Evolutionary conservation across 2,329 filamentous ascomycete genomes (phyloP), one percentile per base, ranked within the genome.

Genomic region (Fusarium sp.): DNA sequence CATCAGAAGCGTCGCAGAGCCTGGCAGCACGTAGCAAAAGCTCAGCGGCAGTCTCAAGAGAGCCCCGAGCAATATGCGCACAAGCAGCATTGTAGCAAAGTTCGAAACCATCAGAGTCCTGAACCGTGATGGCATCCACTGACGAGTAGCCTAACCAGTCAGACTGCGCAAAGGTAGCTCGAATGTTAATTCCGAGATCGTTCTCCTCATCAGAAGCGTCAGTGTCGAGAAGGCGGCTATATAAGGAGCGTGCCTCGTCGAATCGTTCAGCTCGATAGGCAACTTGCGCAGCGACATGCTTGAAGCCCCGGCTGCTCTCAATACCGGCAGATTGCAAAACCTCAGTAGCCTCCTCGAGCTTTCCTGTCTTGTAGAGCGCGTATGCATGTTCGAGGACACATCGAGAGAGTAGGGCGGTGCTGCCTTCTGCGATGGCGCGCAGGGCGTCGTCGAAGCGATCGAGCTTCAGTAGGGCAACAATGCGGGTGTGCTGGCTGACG

Each of bases 51-150:
- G 91, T 88, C 6, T 84, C 87, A 40, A 94, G 85, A 75, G 94
- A 91, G 9, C 91, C 92, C 56, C 90, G 87, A 16, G 93, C 92
- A 77, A 97, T 91, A 80, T 90, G 91, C 22, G 88, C 88, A 80
- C 94, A 96, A 10, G 93, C 94, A 27, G 91, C 89, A 81, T 97
- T 97, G 84, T 94, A 97, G 13, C 93, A 92, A 29, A 93, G 92
- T 84, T 97, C 94, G 76, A 97, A 97, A 2, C 92, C 90, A 71
- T 95, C 93, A 29, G 93, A 83, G 76, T 94, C 90, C 69, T 75
- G 74, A 25, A 91, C 90, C 68, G 88, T 85, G 8, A 84, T 83
- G 10, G 88, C 85, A 78, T 89, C 86, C 78, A 70, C 63, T 5
- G 70, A 50, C 9, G 76, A 68, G 18, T 78, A 88, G 5, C 90